A percentile compares a stretch with the other conserved stretches of the same genome.
phyloP scores from a whole-genome alignment of 1,284 basidiomycete species.

The Agroathelia rolfsii region DNA sequence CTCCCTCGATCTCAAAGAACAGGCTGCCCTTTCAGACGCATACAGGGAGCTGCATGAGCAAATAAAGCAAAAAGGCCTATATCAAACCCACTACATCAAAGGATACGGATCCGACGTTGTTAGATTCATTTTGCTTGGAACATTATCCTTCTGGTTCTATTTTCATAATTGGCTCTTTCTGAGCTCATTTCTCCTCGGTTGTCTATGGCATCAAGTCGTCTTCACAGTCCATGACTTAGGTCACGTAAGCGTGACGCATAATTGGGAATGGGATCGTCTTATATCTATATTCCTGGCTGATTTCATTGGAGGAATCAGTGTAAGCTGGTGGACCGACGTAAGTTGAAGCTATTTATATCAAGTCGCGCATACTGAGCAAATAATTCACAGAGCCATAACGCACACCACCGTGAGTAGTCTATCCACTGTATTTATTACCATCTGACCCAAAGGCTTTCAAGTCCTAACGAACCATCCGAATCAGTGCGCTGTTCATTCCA shows the following conservation, averaged over 20 bases:
- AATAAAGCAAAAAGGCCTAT: slow-evolving; percentile 75
- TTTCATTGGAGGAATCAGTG: slow-evolving; percentile 85
- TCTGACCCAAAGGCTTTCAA: slow-evolving; percentile 24
- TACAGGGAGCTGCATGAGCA: slow-evolving; percentile 76
- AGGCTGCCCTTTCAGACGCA: slow-evolving; percentile 67
- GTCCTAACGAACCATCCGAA: slow-evolving; percentile 96
- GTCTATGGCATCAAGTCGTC: slow-evolving; percentile 92
- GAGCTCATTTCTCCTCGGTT: slow-evolving; percentile 75
- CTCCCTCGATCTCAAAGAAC: slow-evolving; percentile 45
- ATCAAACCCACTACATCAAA: slow-evolving; percentile 72
- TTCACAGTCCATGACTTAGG: slow-evolving; percentile 94
- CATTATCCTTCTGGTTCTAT: slow-evolving; percentile 56
- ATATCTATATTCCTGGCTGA: slow-evolving; percentile 78
- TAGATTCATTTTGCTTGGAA: slow-evolving; percentile 64
- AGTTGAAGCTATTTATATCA: slow-evolving; percentile 25
- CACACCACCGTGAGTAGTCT: slow-evolving; percentile 73
- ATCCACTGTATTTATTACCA: slow-evolving; percentile 4
- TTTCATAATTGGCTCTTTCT: slow-evolving; percentile 51
- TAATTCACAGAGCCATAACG: slow-evolving; percentile 94
- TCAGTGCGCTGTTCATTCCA: slow-evolving; percentile 56
- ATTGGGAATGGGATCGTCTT: slow-evolving; percentile 76
- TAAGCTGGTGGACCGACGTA: slow-evolving; percentile 97
- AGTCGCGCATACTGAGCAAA: slow-evolving; percentile 7
- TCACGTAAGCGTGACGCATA: slow-evolving; percentile 87
- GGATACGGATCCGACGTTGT: slow-evolving; percentile 86